phyloP scores from a whole-genome alignment of 495 filamentous ascomycete species.

The Hypoxylon cercidicola region DNA sequence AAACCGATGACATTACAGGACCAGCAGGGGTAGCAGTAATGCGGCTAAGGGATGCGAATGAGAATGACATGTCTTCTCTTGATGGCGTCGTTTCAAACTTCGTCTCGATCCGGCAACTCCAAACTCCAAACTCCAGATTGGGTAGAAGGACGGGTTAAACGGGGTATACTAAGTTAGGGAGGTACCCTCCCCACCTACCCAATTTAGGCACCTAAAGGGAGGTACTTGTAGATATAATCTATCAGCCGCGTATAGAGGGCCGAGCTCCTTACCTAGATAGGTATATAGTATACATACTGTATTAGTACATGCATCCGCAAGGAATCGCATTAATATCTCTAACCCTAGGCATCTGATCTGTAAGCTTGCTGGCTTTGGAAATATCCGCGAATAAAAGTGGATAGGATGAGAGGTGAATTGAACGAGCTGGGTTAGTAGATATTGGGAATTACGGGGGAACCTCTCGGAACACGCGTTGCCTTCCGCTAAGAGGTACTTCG shows the following conservation, averaged over 20 bases:
- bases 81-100: conserved; percentile 25
- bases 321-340: too few relatives aligned
- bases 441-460: neutral
- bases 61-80: conserved; percentile 1
- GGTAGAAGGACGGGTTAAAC: conserved; percentile 2
- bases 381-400: neutral
- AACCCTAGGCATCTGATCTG: too few relatives aligned
- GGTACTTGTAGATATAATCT: too few relatives aligned
- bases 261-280: too few relatives aligned
- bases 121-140: conserved; percentile 23
- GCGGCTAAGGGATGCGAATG: conserved; percentile 8
- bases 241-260: too few relatives aligned
- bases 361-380: neutral
- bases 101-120: conserved; percentile 24
- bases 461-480: conserved; percentile 24
- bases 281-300: too few relatives aligned
- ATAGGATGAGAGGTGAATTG: neutral
- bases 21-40: conserved; percentile 1
- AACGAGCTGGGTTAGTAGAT: neutral
- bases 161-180: neutral
- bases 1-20: neutral
- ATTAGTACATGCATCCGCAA: too few relatives aligned
- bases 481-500: neutral
- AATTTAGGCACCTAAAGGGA: neutral
- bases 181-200: neutral